Percentiles rank a stretch among this genome's conserved stretches.
These are phyloP conservation scores for Nicotiana attenuata DNA, from an alignment of 257 asterid genomes.

Conservation along the genomic window DNA sequence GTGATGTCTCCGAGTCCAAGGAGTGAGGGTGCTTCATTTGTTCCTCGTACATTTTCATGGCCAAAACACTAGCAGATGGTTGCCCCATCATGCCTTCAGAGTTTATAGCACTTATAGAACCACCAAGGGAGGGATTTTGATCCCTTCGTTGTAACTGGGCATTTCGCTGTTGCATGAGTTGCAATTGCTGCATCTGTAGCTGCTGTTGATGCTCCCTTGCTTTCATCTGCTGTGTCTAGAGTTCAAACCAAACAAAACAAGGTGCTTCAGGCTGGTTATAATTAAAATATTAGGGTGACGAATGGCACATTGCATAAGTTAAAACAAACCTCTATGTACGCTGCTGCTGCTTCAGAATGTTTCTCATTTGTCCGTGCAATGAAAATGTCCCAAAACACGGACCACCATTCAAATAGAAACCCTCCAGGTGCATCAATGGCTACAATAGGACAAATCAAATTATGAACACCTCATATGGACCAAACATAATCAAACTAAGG, in stretches of 20 bases:
- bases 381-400: conserved; percentile 98
- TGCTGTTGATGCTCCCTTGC: conserved; percentile 96
- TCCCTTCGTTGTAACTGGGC: conserved; percentile 92
- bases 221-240: conserved; percentile 88
- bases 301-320: not conserved
- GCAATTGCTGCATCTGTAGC: conserved; percentile 90
- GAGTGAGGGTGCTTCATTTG: conserved; percentile 89
- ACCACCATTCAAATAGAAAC: conserved; percentile 99
- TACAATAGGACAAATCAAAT: conserved; percentile 25
- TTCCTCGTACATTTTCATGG: conserved; percentile 95
- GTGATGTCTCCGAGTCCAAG: conserved; percentile 87
- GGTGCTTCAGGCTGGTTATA: not conserved
- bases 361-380: conserved; percentile 96
- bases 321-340: conserved; percentile 83
- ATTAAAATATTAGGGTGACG: not conserved
- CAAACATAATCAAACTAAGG: not conserved
- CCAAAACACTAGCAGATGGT: conserved; percentile 91
- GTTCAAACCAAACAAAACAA: conserved; percentile 11
- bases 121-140: conserved; percentile 84
- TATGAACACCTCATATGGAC: not conserved
- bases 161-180: conserved; percentile 90
- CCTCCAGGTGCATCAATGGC: conserved; percentile 99
- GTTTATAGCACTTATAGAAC: conserved; percentile 68
- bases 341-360: conserved; percentile 99
- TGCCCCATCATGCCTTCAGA: conserved; percentile 92